phyloP scores from a whole-genome alignment of 352 stramenopile genomes.

The Globisporangium nagaii region DNA sequence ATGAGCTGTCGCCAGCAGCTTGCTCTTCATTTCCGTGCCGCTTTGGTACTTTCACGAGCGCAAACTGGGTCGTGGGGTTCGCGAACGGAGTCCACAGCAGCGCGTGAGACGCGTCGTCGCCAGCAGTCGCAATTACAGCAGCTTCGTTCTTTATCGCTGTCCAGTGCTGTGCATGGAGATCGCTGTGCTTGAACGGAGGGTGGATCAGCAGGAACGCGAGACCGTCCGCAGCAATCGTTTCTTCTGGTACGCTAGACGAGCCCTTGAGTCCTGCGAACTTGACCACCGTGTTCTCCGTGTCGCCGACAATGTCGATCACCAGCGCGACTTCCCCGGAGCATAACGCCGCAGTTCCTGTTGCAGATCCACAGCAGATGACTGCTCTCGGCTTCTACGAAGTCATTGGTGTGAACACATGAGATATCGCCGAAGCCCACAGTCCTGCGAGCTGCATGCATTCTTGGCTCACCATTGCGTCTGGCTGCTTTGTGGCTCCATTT shows the following conservation, averaged over 20 bases:
- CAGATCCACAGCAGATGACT: slow-evolving; percentile 29
- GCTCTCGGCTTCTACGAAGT: slow-evolving; percentile 27
- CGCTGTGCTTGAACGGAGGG: slow-evolving; percentile 17
- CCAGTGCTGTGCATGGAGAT: slow-evolving; percentile 22
- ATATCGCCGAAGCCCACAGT: no score
- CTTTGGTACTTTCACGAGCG: slow-evolving; percentile 20
- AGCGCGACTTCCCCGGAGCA: slow-evolving; percentile 32
- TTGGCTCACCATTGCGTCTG: neutral
- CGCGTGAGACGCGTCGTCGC: neutral
- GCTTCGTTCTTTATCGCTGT: slow-evolving; percentile 12
- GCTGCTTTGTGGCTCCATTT: neutral
- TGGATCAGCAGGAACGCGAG: slow-evolving; percentile 41
- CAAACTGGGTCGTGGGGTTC: slow-evolving; percentile 36
- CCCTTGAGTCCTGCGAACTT: slow-evolving; percentile 34
- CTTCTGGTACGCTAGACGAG: slow-evolving; percentile 37
- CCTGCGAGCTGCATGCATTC: no score
- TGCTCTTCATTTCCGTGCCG: slow-evolving; percentile 1
- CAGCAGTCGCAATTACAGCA: neutral
- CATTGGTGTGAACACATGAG: no score
- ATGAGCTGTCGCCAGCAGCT: slow-evolving; percentile 18
- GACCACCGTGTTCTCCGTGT: slow-evolving; percentile 41
- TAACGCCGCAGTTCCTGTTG: slow-evolving; percentile 1
- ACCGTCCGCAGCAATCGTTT: slow-evolving; percentile 15
- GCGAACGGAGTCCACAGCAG: slow-evolving; percentile 22
- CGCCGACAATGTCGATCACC: slow-evolving; percentile 40